phyloP scores from a whole-genome alignment of 495 filamentous ascomycete genomes.

The Daldinia bambusicola region DNA sequence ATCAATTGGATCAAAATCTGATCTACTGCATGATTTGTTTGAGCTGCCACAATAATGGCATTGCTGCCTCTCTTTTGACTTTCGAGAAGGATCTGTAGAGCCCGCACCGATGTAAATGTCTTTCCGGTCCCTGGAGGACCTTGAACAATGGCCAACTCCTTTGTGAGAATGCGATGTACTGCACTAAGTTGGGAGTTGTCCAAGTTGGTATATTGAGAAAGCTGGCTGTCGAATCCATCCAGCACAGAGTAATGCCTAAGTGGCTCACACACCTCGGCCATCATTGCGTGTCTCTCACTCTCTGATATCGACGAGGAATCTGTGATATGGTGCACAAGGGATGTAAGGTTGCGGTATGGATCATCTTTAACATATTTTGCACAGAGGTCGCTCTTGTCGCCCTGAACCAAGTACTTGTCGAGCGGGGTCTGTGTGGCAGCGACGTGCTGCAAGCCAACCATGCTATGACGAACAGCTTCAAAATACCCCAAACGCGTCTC shows the following conservation, averaged over 20 bases:
- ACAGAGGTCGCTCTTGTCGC: conserved; percentile 53
- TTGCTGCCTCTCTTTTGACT: conserved; percentile 62
- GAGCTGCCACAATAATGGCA: conserved; percentile 77
- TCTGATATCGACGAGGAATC: conserved; percentile 46
- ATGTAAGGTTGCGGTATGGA: conserved; percentile 50
- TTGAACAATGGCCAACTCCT: conserved; percentile 81
- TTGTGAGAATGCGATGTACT: conserved; percentile 75
- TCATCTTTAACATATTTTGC: conserved; percentile 47
- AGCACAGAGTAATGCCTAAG: conserved; percentile 25
- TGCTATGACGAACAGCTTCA: conserved; percentile 75
- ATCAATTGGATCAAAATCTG: conserved; percentile 79
- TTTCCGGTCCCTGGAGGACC: conserved; percentile 95
- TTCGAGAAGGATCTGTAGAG: conserved; percentile 72
- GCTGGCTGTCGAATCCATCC: conserved; percentile 56
- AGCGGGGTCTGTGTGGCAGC: conserved; percentile 57
- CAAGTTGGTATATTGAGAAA: conserved; percentile 59
- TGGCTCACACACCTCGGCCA: conserved; percentile 53
- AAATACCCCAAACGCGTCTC: conserved; percentile 77
- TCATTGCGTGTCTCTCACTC: conserved; percentile 51
- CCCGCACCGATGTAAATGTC: conserved; percentile 78
- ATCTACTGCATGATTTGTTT: conserved; percentile 95
- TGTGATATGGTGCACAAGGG: conserved; percentile 47
- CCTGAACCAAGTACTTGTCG: conserved; percentile 55
- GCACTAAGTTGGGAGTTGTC: conserved; percentile 77
- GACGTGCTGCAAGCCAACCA: conserved; percentile 79